These are phyloP conservation scores for Ogataea glucozyma DNA, from an alignment of 805 yeast species.

Conservation along the genomic window DNA sequence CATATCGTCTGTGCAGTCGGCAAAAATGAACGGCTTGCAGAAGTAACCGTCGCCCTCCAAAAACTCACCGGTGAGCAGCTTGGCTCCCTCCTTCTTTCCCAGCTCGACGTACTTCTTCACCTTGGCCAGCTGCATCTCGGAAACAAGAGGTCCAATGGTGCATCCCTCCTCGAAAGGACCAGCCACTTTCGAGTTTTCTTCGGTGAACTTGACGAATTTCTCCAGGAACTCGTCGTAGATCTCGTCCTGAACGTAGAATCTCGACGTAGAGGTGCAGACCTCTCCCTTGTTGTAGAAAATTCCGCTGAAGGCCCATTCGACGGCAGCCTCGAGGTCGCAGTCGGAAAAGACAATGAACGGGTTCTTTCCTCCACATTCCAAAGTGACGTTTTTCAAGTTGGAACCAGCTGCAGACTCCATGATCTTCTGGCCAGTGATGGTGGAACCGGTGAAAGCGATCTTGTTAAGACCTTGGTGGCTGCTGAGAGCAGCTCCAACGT, in stretches of 20 bases:
- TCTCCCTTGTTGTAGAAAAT: slow-evolving; percentile 50
- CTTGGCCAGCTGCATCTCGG: slow-evolving; percentile 63
- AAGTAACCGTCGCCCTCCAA: slow-evolving; percentile 65
- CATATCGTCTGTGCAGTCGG: slow-evolving; percentile 66
- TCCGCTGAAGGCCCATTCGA: slow-evolving; percentile 50
- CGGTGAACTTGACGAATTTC: slow-evolving; percentile 38
- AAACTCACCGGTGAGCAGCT: slow-evolving; percentile 63
- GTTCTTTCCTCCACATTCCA: slow-evolving; percentile 64
- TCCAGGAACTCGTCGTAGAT: slow-evolving; percentile 44
- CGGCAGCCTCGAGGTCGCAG: slow-evolving; percentile 53
- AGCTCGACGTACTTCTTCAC: slow-evolving; percentile 64
- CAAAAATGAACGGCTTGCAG: slow-evolving; percentile 69
- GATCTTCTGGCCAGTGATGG: slow-evolving; percentile 68
- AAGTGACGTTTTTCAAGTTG: slow-evolving; percentile 56
- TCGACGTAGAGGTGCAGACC: slow-evolving; percentile 49
- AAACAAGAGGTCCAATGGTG: slow-evolving; percentile 76
- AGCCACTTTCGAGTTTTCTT: slow-evolving; percentile 54
- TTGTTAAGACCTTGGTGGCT: slow-evolving; percentile 66
- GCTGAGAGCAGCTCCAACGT: slow-evolving; percentile 67
- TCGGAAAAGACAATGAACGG: slow-evolving; percentile 55
- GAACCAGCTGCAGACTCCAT: slow-evolving; percentile 64
- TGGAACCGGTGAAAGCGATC: slow-evolving; percentile 81
- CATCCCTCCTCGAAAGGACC: slow-evolving; percentile 66
- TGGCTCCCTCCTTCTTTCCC: slow-evolving; percentile 73
- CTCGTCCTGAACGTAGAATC: slow-evolving; percentile 45